These are phyloP conservation scores for Cyberlindnera galapagoensis DNA, from an alignment of 805 yeast species.

Conservation along the genomic window DNA sequence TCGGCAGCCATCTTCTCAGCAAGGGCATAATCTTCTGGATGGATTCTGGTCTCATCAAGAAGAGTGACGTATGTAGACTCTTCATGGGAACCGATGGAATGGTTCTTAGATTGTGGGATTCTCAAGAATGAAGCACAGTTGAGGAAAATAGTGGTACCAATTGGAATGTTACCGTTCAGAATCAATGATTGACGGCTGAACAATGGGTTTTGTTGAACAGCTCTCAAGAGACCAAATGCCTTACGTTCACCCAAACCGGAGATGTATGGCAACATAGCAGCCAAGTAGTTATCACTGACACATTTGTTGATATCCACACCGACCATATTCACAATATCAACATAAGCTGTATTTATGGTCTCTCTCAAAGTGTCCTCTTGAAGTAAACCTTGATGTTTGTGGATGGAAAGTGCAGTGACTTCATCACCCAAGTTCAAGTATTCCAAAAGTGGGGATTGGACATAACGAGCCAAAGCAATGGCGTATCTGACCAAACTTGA, in stretches of 20 bases:
- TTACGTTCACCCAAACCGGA: conserved; percentile 96
- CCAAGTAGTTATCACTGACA: conserved; percentile 64
- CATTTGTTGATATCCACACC: conserved; percentile 95
- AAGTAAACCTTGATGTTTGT: conserved; percentile 66
- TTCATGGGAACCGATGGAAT: conserved; percentile 25
- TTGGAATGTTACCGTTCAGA: conserved; percentile 54
- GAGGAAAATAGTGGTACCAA: conserved; percentile 76
- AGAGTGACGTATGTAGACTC: conserved; percentile 62
- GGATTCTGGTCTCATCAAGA: conserved; percentile 92
- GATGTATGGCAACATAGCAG: conserved; percentile 67
- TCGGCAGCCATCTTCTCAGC: conserved; percentile 98
- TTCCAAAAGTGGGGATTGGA: conserved; percentile 90
- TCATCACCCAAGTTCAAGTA: conserved; percentile 78
- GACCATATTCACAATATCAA: conserved; percentile 83
- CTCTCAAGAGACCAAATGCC: conserved; percentile 79
- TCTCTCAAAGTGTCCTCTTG: conserved; percentile 55
- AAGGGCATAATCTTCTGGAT: conserved; percentile 94
- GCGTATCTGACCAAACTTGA: conserved; percentile 77
- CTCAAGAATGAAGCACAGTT: conserved; percentile 88
- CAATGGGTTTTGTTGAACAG: conserved; percentile 55
- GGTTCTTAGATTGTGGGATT: conserved; percentile 52
- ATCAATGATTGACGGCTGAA: conserved; percentile 84
- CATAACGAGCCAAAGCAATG: conserved; percentile 83
- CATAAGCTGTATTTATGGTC: conserved; percentile 75
- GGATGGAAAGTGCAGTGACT: conserved; percentile 59